Base-by-base conservation (phyloP, 1,139 yeast species). In the Nakaseomyces uthaithaninus region DNA sequence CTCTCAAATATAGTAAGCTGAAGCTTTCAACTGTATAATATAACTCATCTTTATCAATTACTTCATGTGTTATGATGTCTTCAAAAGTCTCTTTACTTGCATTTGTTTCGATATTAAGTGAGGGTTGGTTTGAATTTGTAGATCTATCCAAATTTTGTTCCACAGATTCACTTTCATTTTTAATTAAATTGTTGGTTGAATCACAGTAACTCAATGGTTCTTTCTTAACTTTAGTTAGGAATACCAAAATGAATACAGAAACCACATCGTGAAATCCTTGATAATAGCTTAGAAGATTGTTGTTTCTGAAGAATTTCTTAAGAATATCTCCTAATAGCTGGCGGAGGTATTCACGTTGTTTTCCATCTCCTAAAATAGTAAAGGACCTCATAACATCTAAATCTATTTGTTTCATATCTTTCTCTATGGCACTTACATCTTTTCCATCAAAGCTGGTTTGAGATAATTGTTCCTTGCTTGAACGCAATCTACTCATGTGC, bases 251-350 rank as follows among this genome's bases (percentile, higher is more conserved):
- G n/a, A 84, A 65, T 8, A 83, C 70, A 38, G 84, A 73, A 2
- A 87, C 89, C 27, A 89, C 67, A 55, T 91, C 97, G 62, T 91
- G 97, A 57, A 74, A 86, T 0, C 98, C 98, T 62, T 91, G 98
- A 57, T 86, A 91, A 60, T 91, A 91, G 44, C 75, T 67, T 35
- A 89, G 65, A 8, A 61, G 53, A 0, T 89, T 89, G 51, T 80
- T 68, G 24, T 68, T 69, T 24, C 86, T 61, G 18, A 91, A 65
- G 2, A 86, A 66, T 19, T 68, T 65, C 10, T 72, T 61, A 7
- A 87, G 73, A 23, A 83, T 52, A 11, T 61, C 62, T 9, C 63
- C 61, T 27, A 85, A 64, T 18, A 70, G 54, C 5, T 57, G 57
- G 49, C 75, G 71, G 43, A 69, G 50, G 3, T 35, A 43, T 3